phyloP scores from a whole-genome alignment of 2,329 filamentous ascomycete genomes.

The Fusarium sp. region DNA sequence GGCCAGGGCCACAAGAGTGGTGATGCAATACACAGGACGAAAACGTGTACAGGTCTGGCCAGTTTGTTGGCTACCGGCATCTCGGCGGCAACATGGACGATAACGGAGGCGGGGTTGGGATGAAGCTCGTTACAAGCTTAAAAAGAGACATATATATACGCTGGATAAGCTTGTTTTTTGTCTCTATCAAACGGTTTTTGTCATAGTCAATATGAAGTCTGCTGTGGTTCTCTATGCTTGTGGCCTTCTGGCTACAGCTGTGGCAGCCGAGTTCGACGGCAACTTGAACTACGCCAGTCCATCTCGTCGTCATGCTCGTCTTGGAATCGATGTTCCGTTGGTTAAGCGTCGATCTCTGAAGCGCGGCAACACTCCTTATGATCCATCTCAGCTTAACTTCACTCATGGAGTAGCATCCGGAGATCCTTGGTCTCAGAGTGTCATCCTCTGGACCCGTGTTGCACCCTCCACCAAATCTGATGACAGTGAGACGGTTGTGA shows the following conservation, averaged over 20 bases:
- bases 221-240: neutral
- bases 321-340: constrained; percentile 70
- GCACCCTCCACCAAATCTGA: constrained; percentile 59
- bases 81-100: neutral
- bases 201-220: constrained; percentile 13
- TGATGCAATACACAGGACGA: constrained; percentile 15
- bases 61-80: constrained; percentile 16
- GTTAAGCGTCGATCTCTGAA: constrained; percentile 32
- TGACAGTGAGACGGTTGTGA: constrained; percentile 48
- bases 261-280: constrained; percentile 36
- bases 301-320: constrained; percentile 69
- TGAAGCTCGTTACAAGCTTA: neutral
- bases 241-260: constrained; percentile 11
- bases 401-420: constrained; percentile 69
- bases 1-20: neutral
- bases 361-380: constrained; percentile 12
- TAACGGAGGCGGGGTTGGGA: neutral
- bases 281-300: constrained; percentile 77
- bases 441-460: constrained; percentile 65
- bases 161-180: neutral
- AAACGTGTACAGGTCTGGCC: constrained; percentile 22
- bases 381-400: constrained; percentile 60
- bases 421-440: constrained; percentile 64
- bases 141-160: neutral
- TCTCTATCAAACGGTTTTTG: neutral